Evolutionary conservation across 2,329 filamentous ascomycete genomes (phyloP).

Genomic region (Botryotinia convoluta): DNA sequence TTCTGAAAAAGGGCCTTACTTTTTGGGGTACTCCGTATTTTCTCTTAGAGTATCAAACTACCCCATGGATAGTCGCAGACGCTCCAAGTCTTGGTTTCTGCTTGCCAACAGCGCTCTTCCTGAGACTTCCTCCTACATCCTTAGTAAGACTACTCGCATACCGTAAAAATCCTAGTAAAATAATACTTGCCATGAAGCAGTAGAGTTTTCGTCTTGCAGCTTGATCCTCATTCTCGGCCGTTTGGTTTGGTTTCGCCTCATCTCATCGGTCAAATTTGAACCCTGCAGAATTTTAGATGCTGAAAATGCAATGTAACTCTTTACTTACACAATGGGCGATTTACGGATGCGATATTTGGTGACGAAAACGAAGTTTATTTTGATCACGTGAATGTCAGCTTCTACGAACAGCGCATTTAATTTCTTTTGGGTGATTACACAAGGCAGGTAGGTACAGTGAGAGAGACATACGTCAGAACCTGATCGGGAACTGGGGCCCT

Average conservation of each 20-base stretch:
- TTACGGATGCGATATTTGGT: not conserved
- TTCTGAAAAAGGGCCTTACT: constrained; percentile 9
- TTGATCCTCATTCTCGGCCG: not conserved
- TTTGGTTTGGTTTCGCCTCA: constrained; percentile 9
- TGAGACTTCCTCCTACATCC: not conserved
- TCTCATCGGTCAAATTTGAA: constrained; percentile 4
- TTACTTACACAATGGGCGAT: not conserved
- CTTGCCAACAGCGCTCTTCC: not conserved
- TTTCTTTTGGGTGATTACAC: not conserved
- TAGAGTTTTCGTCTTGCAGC: constrained; percentile 4
- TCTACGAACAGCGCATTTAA: not conserved
- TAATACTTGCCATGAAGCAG: not conserved
- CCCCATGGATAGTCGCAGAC: constrained; percentile 3
- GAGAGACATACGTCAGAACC: constrained; percentile 8
- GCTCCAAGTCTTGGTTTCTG: constrained; percentile 2
- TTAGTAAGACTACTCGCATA: not conserved
- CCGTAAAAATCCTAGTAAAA: constrained; percentile 1
- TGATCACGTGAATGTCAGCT: not conserved
- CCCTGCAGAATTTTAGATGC: not conserved
- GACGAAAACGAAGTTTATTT: not conserved
- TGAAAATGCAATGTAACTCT: constrained; percentile 10
- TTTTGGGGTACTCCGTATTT: constrained; percentile 16
- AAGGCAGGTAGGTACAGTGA: constrained; percentile 1
- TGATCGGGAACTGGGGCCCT: not conserved
- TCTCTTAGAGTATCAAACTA: constrained; percentile 7